phyloP scores from a whole-genome alignment of 768 basidiomycete species.

The Peribolospora kevripleyi region DNA sequence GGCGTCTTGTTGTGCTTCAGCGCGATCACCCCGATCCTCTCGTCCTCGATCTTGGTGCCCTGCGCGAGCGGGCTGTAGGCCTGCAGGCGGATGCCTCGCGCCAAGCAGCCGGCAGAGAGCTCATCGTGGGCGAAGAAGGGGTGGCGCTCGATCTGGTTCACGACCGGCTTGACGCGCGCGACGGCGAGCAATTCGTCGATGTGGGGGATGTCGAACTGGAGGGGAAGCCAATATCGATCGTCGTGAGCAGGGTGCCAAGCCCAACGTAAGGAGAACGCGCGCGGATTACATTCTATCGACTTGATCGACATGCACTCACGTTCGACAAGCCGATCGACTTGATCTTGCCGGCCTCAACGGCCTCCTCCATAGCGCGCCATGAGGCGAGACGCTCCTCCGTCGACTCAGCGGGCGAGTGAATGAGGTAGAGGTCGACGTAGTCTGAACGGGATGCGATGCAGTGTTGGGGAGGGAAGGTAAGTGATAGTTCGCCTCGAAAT shows the following conservation, averaged over 20 bases:
- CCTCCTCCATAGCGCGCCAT: conserved; percentile 36
- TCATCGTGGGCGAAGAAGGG: conserved; percentile 14
- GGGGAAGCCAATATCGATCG: too few species aligned
- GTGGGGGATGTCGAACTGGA: conserved; percentile 17
- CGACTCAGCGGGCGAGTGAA: conserved; percentile 23
- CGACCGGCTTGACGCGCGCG: background rate
- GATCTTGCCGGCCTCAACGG: conserved; percentile 26
- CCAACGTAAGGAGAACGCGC: too few species aligned
- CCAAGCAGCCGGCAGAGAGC: too few species aligned
- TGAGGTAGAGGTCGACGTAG: conserved; percentile 36
- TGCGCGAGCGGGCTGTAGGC: conserved; percentile 18
- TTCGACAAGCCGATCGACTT: conserved; percentile 24
- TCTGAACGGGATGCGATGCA: conserved; percentile 5
- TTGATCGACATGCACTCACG: background rate
- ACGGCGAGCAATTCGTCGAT: conserved; percentile 13
- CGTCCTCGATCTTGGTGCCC: conserved; percentile 13
- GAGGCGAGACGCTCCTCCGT: background rate
- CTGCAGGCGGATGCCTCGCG: conserved; percentile 10
- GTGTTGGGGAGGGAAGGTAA: conserved; percentile 21
- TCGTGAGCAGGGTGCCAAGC: too few species aligned
- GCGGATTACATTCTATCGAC: too few species aligned
- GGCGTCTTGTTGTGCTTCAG: conserved; percentile 16
- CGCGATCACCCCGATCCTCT: conserved; percentile 8
- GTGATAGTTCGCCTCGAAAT: background rate
- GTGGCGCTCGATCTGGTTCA: conserved; percentile 21